phyloP scores from a whole-genome alignment of 306 rosid species.

The Lathyrus oleraceus region DNA sequence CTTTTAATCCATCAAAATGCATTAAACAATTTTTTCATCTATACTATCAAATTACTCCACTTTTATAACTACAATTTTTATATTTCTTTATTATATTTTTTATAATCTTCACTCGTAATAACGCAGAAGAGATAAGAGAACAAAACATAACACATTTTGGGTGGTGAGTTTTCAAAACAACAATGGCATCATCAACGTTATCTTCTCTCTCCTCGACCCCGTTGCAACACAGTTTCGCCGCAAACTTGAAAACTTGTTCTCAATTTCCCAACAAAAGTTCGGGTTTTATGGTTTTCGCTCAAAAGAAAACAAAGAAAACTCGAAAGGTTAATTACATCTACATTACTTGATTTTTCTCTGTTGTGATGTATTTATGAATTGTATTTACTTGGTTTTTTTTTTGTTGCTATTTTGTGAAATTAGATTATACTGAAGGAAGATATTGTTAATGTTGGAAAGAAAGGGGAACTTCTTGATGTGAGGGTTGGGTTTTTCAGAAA shows the following conservation, averaged over 20 bases:
- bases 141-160: conserved; percentile 17
- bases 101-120: neutral
- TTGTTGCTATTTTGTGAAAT: conserved; percentile 33
- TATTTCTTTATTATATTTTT: neutral
- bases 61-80: no score
- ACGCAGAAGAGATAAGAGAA: conserved; percentile 38
- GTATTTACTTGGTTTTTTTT: neutral
- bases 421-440: conserved; percentile 92
- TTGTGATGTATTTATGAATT: conserved; percentile 4
- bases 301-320: conserved; percentile 72
- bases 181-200: conserved; percentile 70
- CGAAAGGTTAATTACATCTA: conserved; percentile 60
- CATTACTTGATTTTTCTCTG: neutral
- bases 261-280: conserved; percentile 40
- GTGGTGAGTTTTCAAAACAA: conserved; percentile 2
- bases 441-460: conserved; percentile 61
- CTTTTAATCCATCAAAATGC: no score
- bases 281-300: conserved; percentile 56
- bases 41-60: no score
- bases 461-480: conserved; percentile 76
- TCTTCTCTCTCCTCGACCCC: conserved; percentile 69
- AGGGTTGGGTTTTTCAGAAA: conserved; percentile 82
- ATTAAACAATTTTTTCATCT: no score
- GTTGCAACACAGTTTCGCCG: conserved; percentile 47
- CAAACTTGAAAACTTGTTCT: conserved; percentile 43